Base-by-base conservation (phyloP, 2,329 filamentous ascomycete species). In the Pseudodiploospora longispora region DNA sequence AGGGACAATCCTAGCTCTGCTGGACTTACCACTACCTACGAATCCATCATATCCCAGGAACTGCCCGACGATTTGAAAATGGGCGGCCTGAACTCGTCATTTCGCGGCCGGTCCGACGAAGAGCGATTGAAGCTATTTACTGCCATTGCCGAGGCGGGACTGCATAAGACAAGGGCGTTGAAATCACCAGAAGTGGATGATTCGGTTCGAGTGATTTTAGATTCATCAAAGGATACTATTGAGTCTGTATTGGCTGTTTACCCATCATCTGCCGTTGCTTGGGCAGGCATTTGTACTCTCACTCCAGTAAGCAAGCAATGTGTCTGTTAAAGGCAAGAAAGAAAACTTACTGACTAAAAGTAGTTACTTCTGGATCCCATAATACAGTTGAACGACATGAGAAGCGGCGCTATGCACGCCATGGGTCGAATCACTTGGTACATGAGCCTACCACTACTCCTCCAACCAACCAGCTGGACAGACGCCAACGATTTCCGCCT, bases 361-460 rank as follows among this genome's bases (percentile, higher is more conserved):
- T 34, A 66, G 63, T 55, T 65, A 6, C 55, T 65, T 10, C 54
- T 66, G 30, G 61, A 66, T 5, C 56, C 64, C 30, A 60, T 66
- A 8, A 52, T 65, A 4, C 52, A 55, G 9, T 56, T 62, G 27
- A 50, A 58, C 2, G 56, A 59, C 33, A 54, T 65, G 36, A 50
- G 48, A 6, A 49, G 50, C 6, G 62, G 59, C n/a, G 51, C 63
- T 34, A 28, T 59, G 5, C 56, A 65, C 42, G 52, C 65, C 30
- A 52, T 59, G 40, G 52, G 55, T 12, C 60, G 57, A 42, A 63
- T 65, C 42, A 51, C 56, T 5, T 63, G 59, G 54, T 66, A 63
- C 50, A 65, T 62, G 57, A 46, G 57, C 29, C 52, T 64, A 10
- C 49, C 58, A 3, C 52, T 55, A 32, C 46, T 60, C 5, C 50